Percentiles rank a stretch among this genome's conserved stretches.
These are phyloP conservation scores for Lumnitzera littorea DNA, from an alignment of 345 rosid species.

Conservation along the genomic window DNA sequence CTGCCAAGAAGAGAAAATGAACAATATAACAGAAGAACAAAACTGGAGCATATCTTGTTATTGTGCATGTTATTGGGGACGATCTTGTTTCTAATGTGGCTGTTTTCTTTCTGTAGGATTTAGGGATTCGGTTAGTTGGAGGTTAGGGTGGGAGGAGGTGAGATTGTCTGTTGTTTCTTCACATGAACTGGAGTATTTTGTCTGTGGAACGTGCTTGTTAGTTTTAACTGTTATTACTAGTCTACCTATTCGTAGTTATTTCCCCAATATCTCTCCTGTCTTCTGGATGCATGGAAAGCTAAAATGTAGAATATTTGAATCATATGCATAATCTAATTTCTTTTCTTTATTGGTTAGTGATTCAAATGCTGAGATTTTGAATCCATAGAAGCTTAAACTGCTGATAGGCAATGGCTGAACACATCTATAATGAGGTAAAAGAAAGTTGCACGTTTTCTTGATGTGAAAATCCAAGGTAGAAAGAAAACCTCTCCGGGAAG, in stretches of 20 bases:
- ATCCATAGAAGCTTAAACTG: too few relatives aligned
- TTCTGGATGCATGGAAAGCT: too few relatives aligned
- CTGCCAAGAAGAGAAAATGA: slow-evolving; percentile 57
- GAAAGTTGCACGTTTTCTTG: too few relatives aligned
- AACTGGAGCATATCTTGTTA: neutral
- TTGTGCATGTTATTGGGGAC: neutral
- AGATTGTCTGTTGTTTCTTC: slow-evolving; percentile 7
- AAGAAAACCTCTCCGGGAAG: too few relatives aligned
- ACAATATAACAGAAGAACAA: neutral
- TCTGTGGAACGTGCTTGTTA: neutral
- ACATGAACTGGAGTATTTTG: neutral
- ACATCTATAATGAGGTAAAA: too few relatives aligned
- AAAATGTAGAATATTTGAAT: too few relatives aligned
- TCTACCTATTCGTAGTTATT: neutral
- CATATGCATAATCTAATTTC: too few relatives aligned
- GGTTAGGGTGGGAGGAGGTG: slow-evolving; percentile 5
- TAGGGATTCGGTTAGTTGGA: slow-evolving; percentile 1
- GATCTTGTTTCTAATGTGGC: neutral
- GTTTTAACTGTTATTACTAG: neutral
- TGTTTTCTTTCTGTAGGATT: neutral
- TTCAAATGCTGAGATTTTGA: too few relatives aligned
- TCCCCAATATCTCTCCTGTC: neutral
- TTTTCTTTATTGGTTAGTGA: too few relatives aligned
- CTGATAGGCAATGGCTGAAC: too few relatives aligned
- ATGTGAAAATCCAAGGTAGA: too few relatives aligned